Evolutionary conservation across 331 rosid genomes (phyloP), one percentile per base, ranked within the genome.

Genomic region (Acacia concinna): DNA sequence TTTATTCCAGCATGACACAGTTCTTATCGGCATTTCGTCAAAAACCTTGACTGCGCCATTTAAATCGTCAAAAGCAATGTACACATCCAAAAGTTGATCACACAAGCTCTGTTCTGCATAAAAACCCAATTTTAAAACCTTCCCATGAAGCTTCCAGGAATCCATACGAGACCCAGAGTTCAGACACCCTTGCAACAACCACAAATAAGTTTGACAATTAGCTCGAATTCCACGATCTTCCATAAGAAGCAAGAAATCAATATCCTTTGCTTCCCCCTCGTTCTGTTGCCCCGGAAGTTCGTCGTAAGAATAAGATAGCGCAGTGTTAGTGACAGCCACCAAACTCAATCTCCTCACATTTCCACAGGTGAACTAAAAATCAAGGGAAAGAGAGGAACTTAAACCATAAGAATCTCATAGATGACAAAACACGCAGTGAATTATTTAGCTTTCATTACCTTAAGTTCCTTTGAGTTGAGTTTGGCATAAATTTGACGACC

Each of bases 131-230:
- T 92, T 92, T 71, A 92, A 68, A 81, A 94, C 84, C 85, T 83
- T 89, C 69, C 90, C 92, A 13, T 92, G 98, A 85, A 92, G 91
- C 87, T 87, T 90, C 83, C 68, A 75, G 44, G 83, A 87, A 65
- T 92, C 84, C 56, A 75, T 38, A 74, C 86, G 75, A 46, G 89
- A 84, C 76, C 93, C 89, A 73, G 81, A 90, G 82, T 59, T 83
- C 12, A 87, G 52, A 80, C 90, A 90, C 38, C 87, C 92, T 34
- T 90, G 93, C 52, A 92, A 73, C 69, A 92, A 84, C 93, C 94
- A 94, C 75, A 89, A 69, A 89, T 80, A 90, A n/a, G 96, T 92
- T 81, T 87, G 96, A 64, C 77, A 83, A 85, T 94, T 94, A 9
- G 94, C 90, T 60, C 85, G 93, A 84, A 90, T 63, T 37, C 94